Conservation (phyloP, 176 grass and related monocot genomes). For the Bonia amplexicaulis region DNA sequence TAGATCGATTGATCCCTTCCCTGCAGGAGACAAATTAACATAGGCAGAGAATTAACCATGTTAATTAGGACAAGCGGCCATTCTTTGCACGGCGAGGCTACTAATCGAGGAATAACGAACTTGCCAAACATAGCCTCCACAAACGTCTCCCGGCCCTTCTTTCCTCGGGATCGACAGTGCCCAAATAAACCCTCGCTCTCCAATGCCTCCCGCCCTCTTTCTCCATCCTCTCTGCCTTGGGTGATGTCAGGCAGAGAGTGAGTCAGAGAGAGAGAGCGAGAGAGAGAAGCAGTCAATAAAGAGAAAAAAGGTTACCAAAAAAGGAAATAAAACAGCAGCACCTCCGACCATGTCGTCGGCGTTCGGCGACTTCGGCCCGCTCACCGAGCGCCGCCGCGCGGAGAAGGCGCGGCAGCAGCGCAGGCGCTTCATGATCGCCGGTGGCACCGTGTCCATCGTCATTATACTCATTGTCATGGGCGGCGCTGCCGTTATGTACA, state of each 20-base stretch:
- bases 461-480: constrained; percentile 44
- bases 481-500: constrained; percentile 26
- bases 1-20: neutral
- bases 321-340: neutral
- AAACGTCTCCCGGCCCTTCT: constrained; percentile 63
- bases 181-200: constrained; percentile 41
- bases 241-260: constrained; percentile 52
- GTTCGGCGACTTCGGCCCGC: constrained; percentile 74
- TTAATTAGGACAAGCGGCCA: neutral
- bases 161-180: constrained; percentile 29
- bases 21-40: neutral
- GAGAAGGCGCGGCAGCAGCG: constrained; percentile 57
- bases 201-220: constrained; percentile 32
- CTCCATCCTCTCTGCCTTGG: constrained; percentile 55
- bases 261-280: constrained; percentile 14
- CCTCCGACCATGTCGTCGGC: constrained; percentile 50
- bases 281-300: constrained; percentile 20
- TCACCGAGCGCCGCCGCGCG: constrained; percentile 70
- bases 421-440: constrained; percentile 52
- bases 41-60: neutral
- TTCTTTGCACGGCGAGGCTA: neutral
- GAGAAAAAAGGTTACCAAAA: neutral
- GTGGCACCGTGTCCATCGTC: constrained; percentile 33
- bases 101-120: neutral
- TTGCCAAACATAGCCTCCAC: constrained; percentile 51